phyloP scores from a whole-genome alignment of 768 basidiomycete species.

The Cystobasidium tubakii region DNA sequence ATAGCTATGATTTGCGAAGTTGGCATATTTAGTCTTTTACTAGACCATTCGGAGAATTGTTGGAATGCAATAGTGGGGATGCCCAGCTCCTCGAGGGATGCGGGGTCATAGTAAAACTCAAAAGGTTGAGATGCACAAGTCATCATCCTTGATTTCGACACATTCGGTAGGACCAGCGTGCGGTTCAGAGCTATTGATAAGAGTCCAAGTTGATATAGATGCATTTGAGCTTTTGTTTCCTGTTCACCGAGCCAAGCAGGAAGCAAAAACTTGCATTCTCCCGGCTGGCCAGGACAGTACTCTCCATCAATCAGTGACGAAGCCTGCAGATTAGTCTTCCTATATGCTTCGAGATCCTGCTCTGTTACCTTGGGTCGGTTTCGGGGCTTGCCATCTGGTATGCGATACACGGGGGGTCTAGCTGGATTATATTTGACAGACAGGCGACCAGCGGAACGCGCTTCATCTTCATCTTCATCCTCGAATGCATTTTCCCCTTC shows the following conservation, averaged over 20 bases:
- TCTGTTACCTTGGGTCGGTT: neutral
- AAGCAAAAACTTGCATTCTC: slow-evolving; percentile 39
- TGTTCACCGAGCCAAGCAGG: slow-evolving; percentile 52
- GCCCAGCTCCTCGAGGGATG: slow-evolving; percentile 47
- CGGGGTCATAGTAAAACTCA: slow-evolving; percentile 53
- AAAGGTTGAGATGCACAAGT: slow-evolving; percentile 56
- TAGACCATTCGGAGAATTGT: slow-evolving; percentile 52
- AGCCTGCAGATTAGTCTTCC: neutral
- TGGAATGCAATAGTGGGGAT: slow-evolving; percentile 50
- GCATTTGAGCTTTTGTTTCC: slow-evolving; percentile 59
- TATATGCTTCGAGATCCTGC: neutral
- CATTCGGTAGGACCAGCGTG: slow-evolving; percentile 61
- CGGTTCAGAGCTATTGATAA: slow-evolving; percentile 57
- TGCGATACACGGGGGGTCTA: neutral
- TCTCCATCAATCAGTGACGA: slow-evolving; percentile 16
- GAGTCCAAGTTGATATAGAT: slow-evolving; percentile 56
- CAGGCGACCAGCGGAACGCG: slow-evolving; percentile 24
- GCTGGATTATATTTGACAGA: slow-evolving; percentile 7
- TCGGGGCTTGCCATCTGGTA: slow-evolving; percentile 33
- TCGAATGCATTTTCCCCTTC: slow-evolving; percentile 32
- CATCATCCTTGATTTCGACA: slow-evolving; percentile 58
- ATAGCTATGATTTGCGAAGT: slow-evolving; percentile 52
- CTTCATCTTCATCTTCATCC: slow-evolving; percentile 28
- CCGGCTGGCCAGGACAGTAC: slow-evolving; percentile 22
- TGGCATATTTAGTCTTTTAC: slow-evolving; percentile 46